Evolutionary conservation across 352 stramenopile genomes (phyloP), one percentile per base, ranked within the genome.

Genomic region (Globisporangium emineosum): DNA sequence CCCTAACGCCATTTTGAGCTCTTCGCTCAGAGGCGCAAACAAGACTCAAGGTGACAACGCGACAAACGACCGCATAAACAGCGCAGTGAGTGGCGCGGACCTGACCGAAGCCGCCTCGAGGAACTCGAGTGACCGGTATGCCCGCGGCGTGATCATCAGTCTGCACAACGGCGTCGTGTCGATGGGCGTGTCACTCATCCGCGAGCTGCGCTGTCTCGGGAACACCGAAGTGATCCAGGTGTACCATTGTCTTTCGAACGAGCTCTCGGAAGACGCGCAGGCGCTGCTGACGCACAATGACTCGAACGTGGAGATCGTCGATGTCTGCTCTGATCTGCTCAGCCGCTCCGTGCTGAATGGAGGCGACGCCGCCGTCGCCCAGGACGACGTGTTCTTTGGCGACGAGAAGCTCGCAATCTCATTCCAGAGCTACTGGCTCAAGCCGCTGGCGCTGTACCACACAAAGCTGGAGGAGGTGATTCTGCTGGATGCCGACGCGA

Each of bases 391-490:
- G 23, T 77, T 79, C 40, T 23, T 64, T 3, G 57, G 62, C 37
- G 37, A 77, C 13, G 29, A 42, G 5, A 52, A 75, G 15, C 63
- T 64, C 23, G 60, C 60, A 10, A 2, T 21, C 5, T 47, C 60
- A 1, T 88, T 90, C 64, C 64, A 69, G 52, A 88, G 75, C 60
- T 88, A 76, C 62, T 90, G 76, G 73, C 66, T 88, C 67, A 87
- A 90, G 57, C 81, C 81, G 6, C 64, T 90, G 17, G 75, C 79
- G 9, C 40, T 90, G 27, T 74, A 78, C 45, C 59, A 90, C 60
- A 88, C 77, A 2, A 65, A 76, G 33, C 27, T 90, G 2, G 30
- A 70, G 2, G 71, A 90, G 42, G 68, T 79, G 10, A 76, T 90
- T 9, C 60, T 88, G 17, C 43, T 90, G 49, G 81, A 90, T 60